Evolutionary conservation across 2,329 filamentous ascomycete species (phyloP), one percentile per base, ranked within the genome.

Genomic region (Blastomyces silverae): DNA sequence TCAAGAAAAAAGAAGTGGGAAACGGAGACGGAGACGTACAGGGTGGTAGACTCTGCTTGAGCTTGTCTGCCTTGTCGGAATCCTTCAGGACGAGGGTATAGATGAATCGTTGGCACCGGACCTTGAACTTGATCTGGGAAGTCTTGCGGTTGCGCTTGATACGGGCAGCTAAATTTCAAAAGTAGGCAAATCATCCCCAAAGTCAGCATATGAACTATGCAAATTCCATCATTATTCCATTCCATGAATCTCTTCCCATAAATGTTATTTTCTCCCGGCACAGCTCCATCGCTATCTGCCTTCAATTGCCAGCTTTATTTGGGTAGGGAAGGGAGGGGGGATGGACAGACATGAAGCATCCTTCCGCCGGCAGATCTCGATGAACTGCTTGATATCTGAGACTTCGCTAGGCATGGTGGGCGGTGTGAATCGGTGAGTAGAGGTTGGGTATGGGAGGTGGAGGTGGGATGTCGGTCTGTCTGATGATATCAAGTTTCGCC

Each of bases 71-170:
- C 91, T 97, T 97, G 80, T 97, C 94, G 78, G 87, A 87, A 84
- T 99, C 94, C 88, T 96, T 97, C 77, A 99, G 89, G 80, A 96
- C 90, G 75, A 99, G 89, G 74, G 94, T 97, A 90, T 99, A 99
- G 74, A 99, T 86, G 86, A 94, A 88, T 78, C 88, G 87, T 80
- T 91, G 86, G 89, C 94, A 97, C 82, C 94, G 91, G 87, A 99
- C 93, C 91, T 99, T 99, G 92, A 99, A 97, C 90, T 99, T 99
- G 89, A 94, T 92, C 86, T 93, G 89, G 80, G 89, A 86, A 78
- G 84, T 84, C 84, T 89, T 88, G 82, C 88, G 89, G 88, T 89
- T 96, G 87, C 95, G 94, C 92, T 97, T 93, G 86, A 93, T 91
- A 81, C 90, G 88, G 78, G 90, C 90, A 82, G 90, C 90, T 93